These are phyloP conservation scores for Paramecium octaurelia DNA, from an alignment of 73 alveolate genomes.

Conservation along the genomic window DNA sequence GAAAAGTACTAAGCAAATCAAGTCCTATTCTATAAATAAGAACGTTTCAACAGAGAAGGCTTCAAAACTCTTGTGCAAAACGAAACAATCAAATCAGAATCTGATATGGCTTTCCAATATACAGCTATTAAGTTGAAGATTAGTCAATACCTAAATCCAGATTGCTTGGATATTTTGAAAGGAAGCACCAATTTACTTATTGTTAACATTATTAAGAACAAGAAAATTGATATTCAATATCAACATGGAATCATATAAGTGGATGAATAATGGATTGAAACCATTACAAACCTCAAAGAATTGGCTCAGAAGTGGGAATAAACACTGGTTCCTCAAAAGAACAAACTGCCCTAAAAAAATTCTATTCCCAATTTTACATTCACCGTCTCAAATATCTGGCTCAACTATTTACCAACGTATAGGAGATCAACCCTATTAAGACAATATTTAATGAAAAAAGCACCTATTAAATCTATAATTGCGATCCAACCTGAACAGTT, in stretches of 20 bases:
- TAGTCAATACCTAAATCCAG: neutral
- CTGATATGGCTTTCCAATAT: neutral
- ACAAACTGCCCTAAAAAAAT: neutral
- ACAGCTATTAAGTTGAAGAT: neutral
- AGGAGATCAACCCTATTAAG: neutral
- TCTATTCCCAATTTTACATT: neutral
- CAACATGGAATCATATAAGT: neutral
- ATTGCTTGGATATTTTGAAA: neutral
- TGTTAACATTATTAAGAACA: neutral
- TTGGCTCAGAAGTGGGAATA: neutral
- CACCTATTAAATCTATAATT: neutral
- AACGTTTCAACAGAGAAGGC: neutral
- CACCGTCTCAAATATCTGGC: neutral
- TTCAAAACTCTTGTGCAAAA: neutral
- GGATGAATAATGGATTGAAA: neutral
- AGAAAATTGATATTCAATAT: neutral
- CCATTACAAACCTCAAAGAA: neutral
- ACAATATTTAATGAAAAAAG: neutral
- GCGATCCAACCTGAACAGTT: neutral
- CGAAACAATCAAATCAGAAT: neutral
- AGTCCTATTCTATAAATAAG: constrained; percentile 25
- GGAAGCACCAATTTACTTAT: neutral
- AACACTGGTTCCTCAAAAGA: neutral
- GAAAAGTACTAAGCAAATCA: neutral
- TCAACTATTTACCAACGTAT: constrained; percentile 19